These are phyloP conservation scores for Schwanniomyces occidentalis DNA, from an alignment of 805 yeast genomes.

Conservation along the genomic window DNA sequence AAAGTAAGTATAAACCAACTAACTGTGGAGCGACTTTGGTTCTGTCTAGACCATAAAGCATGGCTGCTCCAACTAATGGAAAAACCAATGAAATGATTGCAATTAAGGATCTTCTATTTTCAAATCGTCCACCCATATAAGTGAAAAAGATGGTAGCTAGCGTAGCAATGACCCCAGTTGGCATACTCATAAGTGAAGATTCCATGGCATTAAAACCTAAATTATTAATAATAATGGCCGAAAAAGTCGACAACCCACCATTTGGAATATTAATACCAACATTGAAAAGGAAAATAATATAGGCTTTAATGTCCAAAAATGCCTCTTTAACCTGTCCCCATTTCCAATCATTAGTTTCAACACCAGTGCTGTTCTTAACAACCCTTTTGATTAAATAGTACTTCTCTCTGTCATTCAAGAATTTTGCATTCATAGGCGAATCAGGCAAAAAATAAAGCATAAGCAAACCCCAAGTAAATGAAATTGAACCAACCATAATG, in stretches of 20 bases:
- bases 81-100: slow-evolving; percentile 9
- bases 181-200: slow-evolving; percentile 25
- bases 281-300: slow-evolving; percentile 22
- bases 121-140: slow-evolving; percentile 30
- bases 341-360: slow-evolving; percentile 17
- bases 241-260: slow-evolving; percentile 30
- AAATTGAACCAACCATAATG: slow-evolving; percentile 23
- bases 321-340: slow-evolving; percentile 20
- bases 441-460: slow-evolving; percentile 21
- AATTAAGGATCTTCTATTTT: slow-evolving; percentile 12
- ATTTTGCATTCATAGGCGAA: slow-evolving; percentile 18
- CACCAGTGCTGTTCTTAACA: slow-evolving; percentile 15
- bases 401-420: slow-evolving; percentile 16
- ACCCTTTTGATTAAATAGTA: slow-evolving; percentile 14
- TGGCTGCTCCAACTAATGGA: slow-evolving; percentile 21
- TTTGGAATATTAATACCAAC: slow-evolving; percentile 29
- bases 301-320: slow-evolving; percentile 17
- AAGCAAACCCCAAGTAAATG: slow-evolving; percentile 19
- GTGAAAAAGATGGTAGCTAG: slow-evolving; percentile 28
- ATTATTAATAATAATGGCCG: slow-evolving; percentile 28
- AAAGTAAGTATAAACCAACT: slow-evolving; percentile 32
- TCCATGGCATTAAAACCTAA: slow-evolving; percentile 22
- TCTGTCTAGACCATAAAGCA: slow-evolving; percentile 17
- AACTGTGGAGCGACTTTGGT: slow-evolving; percentile 20
- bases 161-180: slow-evolving; percentile 32